Evolutionary conservation across 345 rosid species (phyloP), one percentile per base, ranked within the genome.

Genomic region (Camelina sativa): DNA sequence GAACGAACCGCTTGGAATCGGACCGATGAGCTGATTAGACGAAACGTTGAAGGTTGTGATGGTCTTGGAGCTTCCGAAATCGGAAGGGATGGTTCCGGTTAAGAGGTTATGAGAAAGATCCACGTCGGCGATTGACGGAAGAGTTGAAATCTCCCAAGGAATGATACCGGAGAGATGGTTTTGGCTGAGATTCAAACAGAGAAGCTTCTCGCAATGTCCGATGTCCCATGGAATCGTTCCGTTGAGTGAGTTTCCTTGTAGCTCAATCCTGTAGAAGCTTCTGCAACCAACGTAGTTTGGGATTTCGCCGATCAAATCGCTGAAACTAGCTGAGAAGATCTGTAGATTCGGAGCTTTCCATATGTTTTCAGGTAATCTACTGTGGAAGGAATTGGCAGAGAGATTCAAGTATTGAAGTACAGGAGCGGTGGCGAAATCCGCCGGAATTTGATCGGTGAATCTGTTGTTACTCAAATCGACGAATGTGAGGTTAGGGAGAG

Each of bases 11-110:
- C 92, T 87, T 1, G 99, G 99, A 52, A 96, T 83, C 3, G 94
- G 86, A 1, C 99, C 99, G 30, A 80, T 87, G 57, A 96, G 84
- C 11, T 73, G 75, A 44, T 96, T 96, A 15, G 52, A 86, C 0
- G 99, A 87, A 4, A 96, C 99, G n/a, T 96, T 87, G 80, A 96
- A 96, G 38, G 65, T 87, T 61, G 89, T 91, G 40, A 96, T 47
- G 4, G 98, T 96, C 38, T 77, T 82, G 37, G 98, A 96, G 73
- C 87, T 89, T 3, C 82, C 91, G 67, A 96, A 92, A 77, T 78
- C 85, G 7, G 96, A 83, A 2, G 99, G 98, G 60, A 96, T 96
- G 1, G 97, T 76, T 4, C 99, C 99, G 9, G 94, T 86, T 63
- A 96, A 80, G 38, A 77, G 71, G 74, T 96, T 96, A 28, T 65